phyloP scores from a whole-genome alignment of 495 filamentous ascomycete genomes.

The Penicillium dipodomyicola region DNA sequence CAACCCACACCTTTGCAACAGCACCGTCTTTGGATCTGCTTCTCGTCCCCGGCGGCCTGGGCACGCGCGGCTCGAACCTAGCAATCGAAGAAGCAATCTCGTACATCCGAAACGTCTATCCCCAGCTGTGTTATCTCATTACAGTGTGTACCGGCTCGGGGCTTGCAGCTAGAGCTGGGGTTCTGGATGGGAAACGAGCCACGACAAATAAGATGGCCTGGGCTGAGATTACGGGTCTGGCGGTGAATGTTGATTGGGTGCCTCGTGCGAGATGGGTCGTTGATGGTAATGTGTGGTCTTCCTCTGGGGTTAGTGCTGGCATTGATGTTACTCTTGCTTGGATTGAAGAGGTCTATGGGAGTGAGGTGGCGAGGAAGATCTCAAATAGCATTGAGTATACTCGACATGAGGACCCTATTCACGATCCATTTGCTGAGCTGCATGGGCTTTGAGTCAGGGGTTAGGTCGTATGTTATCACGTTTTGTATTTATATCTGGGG shows the following conservation, averaged over 20 bases:
- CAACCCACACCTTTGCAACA: conserved; percentile 59
- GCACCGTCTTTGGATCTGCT: conserved; percentile 55
- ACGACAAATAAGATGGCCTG: conserved; percentile 48
- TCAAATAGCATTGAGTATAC: conserved; percentile 21
- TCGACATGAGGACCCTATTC: conserved; percentile 14
- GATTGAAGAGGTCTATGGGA: conserved; percentile 24
- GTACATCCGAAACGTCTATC: conserved; percentile 46
- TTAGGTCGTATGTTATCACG: neutral
- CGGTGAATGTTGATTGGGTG: conserved; percentile 56
- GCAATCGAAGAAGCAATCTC: conserved; percentile 34
- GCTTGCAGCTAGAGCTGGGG: conserved; percentile 51
- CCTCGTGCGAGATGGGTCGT: conserved; percentile 60
- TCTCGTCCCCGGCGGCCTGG: conserved; percentile 63
- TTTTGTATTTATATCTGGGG: neutral
- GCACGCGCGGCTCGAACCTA: conserved; percentile 35
- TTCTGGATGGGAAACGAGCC: conserved; percentile 57
- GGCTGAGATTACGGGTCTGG: conserved; percentile 31
- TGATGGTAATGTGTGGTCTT: conserved; percentile 68
- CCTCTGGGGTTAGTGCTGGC: conserved; percentile 59
- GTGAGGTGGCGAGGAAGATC: conserved; percentile 16
- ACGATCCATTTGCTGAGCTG: conserved; percentile 27
- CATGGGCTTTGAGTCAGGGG: conserved; percentile 13
- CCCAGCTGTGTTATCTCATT: conserved; percentile 52
- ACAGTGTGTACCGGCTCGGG: conserved; percentile 61
- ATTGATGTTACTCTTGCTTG: conserved; percentile 55